Evolutionary conservation across 257 asterid species (phyloP).

Genomic region (Rauvolfia tetraphylla): DNA sequence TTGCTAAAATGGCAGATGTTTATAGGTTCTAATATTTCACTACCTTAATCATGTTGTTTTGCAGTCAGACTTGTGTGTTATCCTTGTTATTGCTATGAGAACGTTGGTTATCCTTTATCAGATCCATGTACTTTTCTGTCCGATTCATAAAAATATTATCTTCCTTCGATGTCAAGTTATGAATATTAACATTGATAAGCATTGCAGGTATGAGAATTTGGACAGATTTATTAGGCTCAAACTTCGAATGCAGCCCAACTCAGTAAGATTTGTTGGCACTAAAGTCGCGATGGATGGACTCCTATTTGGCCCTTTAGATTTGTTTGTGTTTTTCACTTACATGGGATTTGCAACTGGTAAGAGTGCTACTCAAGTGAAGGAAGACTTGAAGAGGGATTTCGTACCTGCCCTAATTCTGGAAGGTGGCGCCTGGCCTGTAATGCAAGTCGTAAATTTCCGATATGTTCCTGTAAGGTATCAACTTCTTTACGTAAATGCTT

Average conservation of each 20-base stretch:
- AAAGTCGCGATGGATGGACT: constrained; percentile 34
- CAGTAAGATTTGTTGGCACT: constrained; percentile 26
- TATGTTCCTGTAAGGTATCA: constrained; percentile 37
- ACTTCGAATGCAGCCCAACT: constrained; percentile 25
- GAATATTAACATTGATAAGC: neutral
- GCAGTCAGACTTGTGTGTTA: neutral
- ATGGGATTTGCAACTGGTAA: constrained; percentile 36
- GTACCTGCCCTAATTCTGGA: constrained; percentile 33
- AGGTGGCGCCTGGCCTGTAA: constrained; percentile 32
- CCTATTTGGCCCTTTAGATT: constrained; percentile 28
- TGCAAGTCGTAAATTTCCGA: constrained; percentile 30
- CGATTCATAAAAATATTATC: neutral
- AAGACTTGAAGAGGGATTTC: constrained; percentile 29
- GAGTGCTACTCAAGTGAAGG: constrained; percentile 32
- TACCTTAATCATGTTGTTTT: neutral
- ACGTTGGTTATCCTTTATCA: neutral
- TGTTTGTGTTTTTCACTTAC: constrained; percentile 29
- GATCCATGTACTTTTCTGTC: neutral
- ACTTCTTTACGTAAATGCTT: constrained; percentile 31
- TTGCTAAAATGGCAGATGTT: neutral
- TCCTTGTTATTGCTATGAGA: no score
- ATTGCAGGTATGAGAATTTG: constrained; percentile 34
- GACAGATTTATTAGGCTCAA: constrained; percentile 28
- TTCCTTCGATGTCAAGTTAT: neutral
- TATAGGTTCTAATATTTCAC: neutral